Conservation (phyloP, 2,329 filamentous ascomycete species). For the Lachnellula arida region DNA sequence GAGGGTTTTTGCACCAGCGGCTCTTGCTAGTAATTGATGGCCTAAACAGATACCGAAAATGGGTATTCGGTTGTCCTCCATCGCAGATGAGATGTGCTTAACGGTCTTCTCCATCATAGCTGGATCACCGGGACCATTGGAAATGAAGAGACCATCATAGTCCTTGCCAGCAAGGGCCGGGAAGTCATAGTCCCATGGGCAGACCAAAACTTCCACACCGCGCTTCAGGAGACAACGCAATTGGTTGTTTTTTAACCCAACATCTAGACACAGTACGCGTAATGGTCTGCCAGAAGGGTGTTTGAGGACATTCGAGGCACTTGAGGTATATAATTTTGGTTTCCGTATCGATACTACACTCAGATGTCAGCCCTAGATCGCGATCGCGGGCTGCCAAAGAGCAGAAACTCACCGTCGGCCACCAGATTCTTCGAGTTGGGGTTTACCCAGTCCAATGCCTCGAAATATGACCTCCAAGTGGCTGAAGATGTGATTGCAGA, state of each 20-base stretch:
- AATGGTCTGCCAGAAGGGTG: conserved; percentile 85
- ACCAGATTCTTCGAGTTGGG: conserved; percentile 92
- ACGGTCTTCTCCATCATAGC: conserved; percentile 77
- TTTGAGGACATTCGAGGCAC: conserved; percentile 64
- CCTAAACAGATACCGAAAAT: conserved; percentile 96
- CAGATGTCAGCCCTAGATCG: conserved; percentile 36
- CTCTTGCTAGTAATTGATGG: conserved; percentile 86
- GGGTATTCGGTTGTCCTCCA: conserved; percentile 75
- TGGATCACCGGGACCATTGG: conserved; percentile 95
- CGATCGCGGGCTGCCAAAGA: conserved; percentile 16
- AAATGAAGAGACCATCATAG: conserved; percentile 96
- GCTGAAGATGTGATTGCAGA: conserved; percentile 37
- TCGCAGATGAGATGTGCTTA: conserved; percentile 69
- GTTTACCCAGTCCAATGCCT: conserved; percentile 81
- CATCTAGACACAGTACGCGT: conserved; percentile 88
- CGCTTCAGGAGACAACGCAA: conserved; percentile 86
- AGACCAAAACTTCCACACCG: conserved; percentile 89
- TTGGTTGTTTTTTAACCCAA: conserved; percentile 98
- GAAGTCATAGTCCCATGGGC: conserved; percentile 95
- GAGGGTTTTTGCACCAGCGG: conserved; percentile 75
- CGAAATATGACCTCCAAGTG: conserved; percentile 56
- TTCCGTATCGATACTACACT: conserved; percentile 77
- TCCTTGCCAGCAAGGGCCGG: conserved; percentile 68
- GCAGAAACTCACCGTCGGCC: conserved; percentile 70
- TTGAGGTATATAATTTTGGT: conserved; percentile 80